Evolutionary conservation across 2,329 filamentous ascomycete genomes (phyloP).

Genomic region (Zymoseptoria brevis): DNA sequence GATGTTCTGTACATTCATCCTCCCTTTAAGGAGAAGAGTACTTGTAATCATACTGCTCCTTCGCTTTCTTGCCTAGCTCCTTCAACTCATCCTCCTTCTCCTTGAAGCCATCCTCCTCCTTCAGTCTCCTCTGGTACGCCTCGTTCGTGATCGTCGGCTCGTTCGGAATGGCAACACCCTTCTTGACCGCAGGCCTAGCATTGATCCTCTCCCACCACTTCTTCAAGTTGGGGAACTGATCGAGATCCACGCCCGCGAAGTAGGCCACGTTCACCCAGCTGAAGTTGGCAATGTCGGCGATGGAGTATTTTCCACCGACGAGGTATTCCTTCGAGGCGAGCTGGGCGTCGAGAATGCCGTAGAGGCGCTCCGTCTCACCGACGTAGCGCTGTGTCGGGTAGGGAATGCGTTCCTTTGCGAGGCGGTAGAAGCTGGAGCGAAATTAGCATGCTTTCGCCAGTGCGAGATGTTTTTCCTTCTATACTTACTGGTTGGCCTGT

Average conservation of each 20-base stretch:
- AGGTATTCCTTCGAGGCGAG: conserved; percentile 37
- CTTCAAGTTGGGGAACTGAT: conserved; percentile 36
- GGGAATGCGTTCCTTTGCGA: conserved; percentile 37
- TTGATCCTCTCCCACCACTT: conserved; percentile 39
- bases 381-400: conserved; percentile 41
- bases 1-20: not conserved
- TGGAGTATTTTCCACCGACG: conserved; percentile 40
- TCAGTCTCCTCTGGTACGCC: conserved; percentile 34
- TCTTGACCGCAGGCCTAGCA: conserved; percentile 36
- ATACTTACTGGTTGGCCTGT: conserved; percentile 23
- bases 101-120: conserved; percentile 42
- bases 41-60: conserved; percentile 41
- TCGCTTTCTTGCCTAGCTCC: conserved; percentile 34
- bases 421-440: conserved; percentile 29
- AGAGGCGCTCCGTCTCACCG: conserved; percentile 41
- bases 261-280: conserved; percentile 37
- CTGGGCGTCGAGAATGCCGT: conserved; percentile 38
- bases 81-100: conserved; percentile 36
- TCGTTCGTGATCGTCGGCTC: conserved; percentile 37
- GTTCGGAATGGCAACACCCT: conserved; percentile 31
- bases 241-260: conserved; percentile 36
- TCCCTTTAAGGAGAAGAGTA: conserved; percentile 24
- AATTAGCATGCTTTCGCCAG: not conserved
- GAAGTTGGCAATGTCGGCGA: conserved; percentile 41
- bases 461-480: not conserved